phyloP scores from a whole-genome alignment of 805 yeast genomes.

The Komagataella ulmi region DNA sequence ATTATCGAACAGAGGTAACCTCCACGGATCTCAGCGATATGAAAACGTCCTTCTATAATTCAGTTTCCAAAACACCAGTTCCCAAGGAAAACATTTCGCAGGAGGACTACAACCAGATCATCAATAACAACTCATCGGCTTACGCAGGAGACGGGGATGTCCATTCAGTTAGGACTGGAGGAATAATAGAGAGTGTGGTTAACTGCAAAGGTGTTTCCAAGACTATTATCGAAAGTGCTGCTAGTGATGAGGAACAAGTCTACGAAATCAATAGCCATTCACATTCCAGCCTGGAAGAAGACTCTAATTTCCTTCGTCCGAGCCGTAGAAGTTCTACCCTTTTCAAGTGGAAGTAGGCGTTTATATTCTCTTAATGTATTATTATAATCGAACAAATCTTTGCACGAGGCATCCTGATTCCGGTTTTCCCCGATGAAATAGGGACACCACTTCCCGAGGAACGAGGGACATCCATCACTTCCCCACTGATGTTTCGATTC shows the following conservation, averaged over 20 bases:
- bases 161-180: constrained; percentile 29
- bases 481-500: too few species aligned
- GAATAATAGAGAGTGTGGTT: constrained; percentile 73
- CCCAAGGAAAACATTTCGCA: not conserved
- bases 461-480: too few species aligned
- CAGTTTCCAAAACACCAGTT: constrained; percentile 1
- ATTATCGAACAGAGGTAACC: not conserved
- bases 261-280: constrained; percentile 3
- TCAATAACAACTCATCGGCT: not conserved
- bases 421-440: not conserved
- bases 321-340: not conserved
- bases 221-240: constrained; percentile 65
- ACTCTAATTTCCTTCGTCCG: not conserved
- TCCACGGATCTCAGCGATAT: constrained; percentile 13
- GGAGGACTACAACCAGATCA: not conserved
- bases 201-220: constrained; percentile 75
- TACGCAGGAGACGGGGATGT: constrained; percentile 3
- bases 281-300: not conserved
- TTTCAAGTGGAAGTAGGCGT: not conserved
- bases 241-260: constrained; percentile 27
- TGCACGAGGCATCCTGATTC: not conserved
- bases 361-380: not conserved
- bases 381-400: not conserved
- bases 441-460: too few species aligned
- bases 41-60: constrained; percentile 1